Evolutionary conservation across 371 early-diverging fungal species (phyloP), one percentile per base, ranked within the genome.

Genomic region (Blyttiomyces sp.): DNA sequence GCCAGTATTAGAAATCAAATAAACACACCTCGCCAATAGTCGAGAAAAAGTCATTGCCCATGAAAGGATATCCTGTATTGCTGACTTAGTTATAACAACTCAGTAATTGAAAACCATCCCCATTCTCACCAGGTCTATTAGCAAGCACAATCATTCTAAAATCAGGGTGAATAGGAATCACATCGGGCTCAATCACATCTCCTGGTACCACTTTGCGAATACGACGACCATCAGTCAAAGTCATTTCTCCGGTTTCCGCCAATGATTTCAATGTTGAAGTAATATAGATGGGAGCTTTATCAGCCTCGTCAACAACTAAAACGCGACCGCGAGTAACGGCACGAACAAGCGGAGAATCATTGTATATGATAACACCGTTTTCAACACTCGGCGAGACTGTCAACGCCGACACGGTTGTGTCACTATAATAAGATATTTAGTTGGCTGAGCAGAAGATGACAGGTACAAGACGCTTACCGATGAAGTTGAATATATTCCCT

Each of bases 131-230:
- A 13, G 92, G 91, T 17, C 92, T 84, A 59, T 92, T 92, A 34
- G 92, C 92, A 13, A 92, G 73, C n/a, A 90, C 89, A 59, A 92
- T 81, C 87, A 92, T 88, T 35, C 90, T 84, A 80, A 92, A 92
- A 34, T 83, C 69, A 2, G 52, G 58, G 60, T 90, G 89, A 3
- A 89, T 79, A 35, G 82, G 69, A 49, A 90, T 82, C 56, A 70
- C 75, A 23, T 63, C 67, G 28, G 21, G 23, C 17, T 58, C 59
- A 11, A 27, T 19, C 23, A 11, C 1, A 0, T n/a, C 31, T 9
- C 39, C 31, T 42, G 32, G 30, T 16, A 28, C 51, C 11, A 13
- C 31, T 4, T 43, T 42, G 3, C 87, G 77, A 48, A 92, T 87
- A 19, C 88, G 83, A 23, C 92, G 80, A 28, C 92, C 92, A 68